Conservation (phyloP, 768 basidiomycete genomes). For the Hericium rajendrae region DNA sequence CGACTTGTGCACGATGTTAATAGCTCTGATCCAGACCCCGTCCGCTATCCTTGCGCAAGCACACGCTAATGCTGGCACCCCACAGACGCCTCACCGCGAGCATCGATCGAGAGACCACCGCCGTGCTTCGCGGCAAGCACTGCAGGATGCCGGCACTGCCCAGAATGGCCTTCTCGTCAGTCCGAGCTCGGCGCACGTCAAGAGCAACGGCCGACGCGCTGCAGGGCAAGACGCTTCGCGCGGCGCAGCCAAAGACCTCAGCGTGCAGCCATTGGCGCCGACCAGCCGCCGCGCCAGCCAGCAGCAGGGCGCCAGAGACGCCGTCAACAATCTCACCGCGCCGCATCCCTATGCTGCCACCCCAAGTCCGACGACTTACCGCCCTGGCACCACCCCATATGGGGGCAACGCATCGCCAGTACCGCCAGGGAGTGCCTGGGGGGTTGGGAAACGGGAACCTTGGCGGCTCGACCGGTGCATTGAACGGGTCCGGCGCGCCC, state of each 20-base stretch:
- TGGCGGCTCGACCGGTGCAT: slow-evolving; percentile 23
- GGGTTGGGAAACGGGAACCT: slow-evolving; percentile 20
- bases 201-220: slow-evolving; percentile 41
- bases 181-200: slow-evolving; percentile 59
- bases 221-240: slow-evolving; percentile 39
- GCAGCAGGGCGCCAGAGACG: slow-evolving; percentile 27
- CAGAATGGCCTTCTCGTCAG: slow-evolving; percentile 52
- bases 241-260: slow-evolving; percentile 36
- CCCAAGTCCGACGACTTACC: slow-evolving; percentile 48
- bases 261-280: slow-evolving; percentile 60
- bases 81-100: slow-evolving; percentile 44
- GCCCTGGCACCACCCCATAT: slow-evolving; percentile 32
- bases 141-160: slow-evolving; percentile 40
- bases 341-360: slow-evolving; percentile 70
- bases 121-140: slow-evolving; percentile 39
- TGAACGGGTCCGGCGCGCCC: not conserved
- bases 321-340: slow-evolving; percentile 29
- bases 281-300: slow-evolving; percentile 62
- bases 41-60: slow-evolving; percentile 37
- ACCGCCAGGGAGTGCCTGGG: slow-evolving; percentile 23
- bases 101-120: slow-evolving; percentile 38
- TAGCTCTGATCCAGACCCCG: slow-evolving; percentile 25
- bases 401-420: slow-evolving; percentile 34
- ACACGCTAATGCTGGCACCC: slow-evolving; percentile 45
- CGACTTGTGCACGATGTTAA: not conserved